Evolutionary conservation across 768 basidiomycete species (phyloP), one percentile per base, ranked within the genome.

Genomic region (Hysterangium stoloniferum): DNA sequence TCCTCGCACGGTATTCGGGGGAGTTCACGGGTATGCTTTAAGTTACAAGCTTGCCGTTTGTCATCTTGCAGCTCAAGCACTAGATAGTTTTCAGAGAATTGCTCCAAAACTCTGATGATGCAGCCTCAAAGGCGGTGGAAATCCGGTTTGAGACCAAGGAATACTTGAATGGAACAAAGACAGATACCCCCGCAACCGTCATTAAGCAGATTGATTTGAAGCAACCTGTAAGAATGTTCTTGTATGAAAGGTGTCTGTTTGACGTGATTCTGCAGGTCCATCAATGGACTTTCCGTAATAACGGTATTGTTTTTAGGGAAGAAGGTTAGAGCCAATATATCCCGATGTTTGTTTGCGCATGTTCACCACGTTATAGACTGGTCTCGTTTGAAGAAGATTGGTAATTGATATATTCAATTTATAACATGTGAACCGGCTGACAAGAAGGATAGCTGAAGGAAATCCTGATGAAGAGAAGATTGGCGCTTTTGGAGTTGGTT

Each of bases 391-490:
- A 88, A 90, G 71, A 94, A 88, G 72, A 95, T 95, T 57, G 86
- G 84, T 83, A 48, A 6, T 25, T 45, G 15, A n/a, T 56, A 25
- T 22, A 20, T 35, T 37, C 36, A 37, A 7, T 28, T 34, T 17
- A n/a, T n/a, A n/a, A 2, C 59, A 57, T 36, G 1, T 27, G 48
- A 51, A 19, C 22, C 13, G 48, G 56, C n/a, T n/a, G n/a, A n/a
- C n/a, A n/a, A n/a, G n/a, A n/a, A n/a, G n/a, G n/a, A 52, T 57
- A 82, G 94, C 93, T 8, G 86, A 91, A 59, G 93, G 94, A 0
- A 96, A 97, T 62, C 93, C 93, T 0, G 87, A 93, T 57, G 89
- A 94, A 64, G 82, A 86, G 65, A 93, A 92, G 71, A 92, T 98
- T 41, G 94, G 95, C 12, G 91, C 92, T n/a, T 91, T 91, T 57